A percentile compares a stretch with the other conserved stretches of the same genome.
phyloP scores from a whole-genome alignment of 140 eudicot species.

The Senecio squalidus region DNA sequence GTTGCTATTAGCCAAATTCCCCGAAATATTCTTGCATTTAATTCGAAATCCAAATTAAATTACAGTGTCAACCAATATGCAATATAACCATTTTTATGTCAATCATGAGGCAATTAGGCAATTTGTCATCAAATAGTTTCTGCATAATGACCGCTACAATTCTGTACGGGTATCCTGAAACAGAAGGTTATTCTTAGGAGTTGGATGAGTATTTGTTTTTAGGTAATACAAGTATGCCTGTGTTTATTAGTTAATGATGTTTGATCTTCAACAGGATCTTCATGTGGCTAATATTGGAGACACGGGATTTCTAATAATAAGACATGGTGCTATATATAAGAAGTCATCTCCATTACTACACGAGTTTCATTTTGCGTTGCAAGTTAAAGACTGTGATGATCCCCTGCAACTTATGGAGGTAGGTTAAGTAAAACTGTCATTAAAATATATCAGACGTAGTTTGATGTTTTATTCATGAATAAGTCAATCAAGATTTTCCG shows the following conservation, averaged over 20 bases:
- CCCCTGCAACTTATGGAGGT: slow-evolving; percentile 75
- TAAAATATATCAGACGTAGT: background rate
- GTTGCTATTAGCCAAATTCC: background rate
- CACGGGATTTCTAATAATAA: slow-evolving; percentile 64
- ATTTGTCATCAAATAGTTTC: no score
- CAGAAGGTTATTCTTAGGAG: background rate
- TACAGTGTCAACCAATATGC: slow-evolving; percentile 3
- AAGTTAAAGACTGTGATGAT: slow-evolving; percentile 45
- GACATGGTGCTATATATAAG: slow-evolving; percentile 55
- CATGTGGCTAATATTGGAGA: slow-evolving; percentile 91
- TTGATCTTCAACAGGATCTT: slow-evolving; percentile 46
- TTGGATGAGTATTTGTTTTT: background rate
- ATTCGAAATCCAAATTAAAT: background rate
- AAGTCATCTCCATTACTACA: slow-evolving; percentile 77
- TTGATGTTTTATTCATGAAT: slow-evolving; percentile 4
- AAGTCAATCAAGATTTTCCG: background rate
- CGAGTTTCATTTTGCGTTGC: slow-evolving; percentile 66
- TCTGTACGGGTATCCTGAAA: background rate
- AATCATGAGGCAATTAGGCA: background rate
- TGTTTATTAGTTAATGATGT: background rate
- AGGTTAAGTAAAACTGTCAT: slow-evolving; percentile 6
- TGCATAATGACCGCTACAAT: background rate
- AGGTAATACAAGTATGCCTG: background rate
- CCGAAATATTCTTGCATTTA: background rate
- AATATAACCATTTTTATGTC: slow-evolving; percentile 1